Evolutionary conservation across 306 rosid species (phyloP).

Genomic region (Rosa rugosa): DNA sequence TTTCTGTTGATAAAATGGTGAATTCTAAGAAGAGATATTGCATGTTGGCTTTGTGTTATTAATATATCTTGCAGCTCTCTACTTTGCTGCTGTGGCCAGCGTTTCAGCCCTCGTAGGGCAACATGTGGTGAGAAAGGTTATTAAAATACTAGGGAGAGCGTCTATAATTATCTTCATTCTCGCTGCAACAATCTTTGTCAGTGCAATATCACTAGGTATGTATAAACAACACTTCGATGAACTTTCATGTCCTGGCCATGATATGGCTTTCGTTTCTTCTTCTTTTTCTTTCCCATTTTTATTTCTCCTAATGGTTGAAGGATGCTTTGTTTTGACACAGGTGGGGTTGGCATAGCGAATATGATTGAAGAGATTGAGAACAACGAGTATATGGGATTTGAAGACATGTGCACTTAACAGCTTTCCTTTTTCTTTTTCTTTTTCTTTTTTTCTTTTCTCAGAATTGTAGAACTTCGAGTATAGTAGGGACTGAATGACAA

Average conservation of each 20-base stretch:
- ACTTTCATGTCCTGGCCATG: not conserved
- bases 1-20: not conserved
- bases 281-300: not conserved
- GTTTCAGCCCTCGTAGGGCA: constrained; percentile 73
- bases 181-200: constrained; percentile 57
- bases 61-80: constrained; percentile 46
- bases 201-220: constrained; percentile 66
- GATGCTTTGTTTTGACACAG: constrained; percentile 32
- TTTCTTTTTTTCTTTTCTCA: not conserved
- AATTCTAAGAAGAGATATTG: not conserved
- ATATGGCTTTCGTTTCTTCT: not conserved
- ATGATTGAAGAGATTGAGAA: constrained; percentile 45
- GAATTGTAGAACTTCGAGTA: not conserved
- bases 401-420: constrained; percentile 53
- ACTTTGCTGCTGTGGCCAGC: constrained; percentile 49
- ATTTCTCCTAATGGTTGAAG: not conserved
- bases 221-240: not conserved
- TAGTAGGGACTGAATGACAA: not conserved
- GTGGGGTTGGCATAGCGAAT: constrained; percentile 66
- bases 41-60: not conserved
- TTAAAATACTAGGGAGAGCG: constrained; percentile 61
- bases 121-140: constrained; percentile 51
- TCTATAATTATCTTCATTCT: constrained; percentile 74
- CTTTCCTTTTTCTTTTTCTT: not conserved
- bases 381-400: constrained; percentile 75